A percentile compares a stretch with the other conserved stretches of the same genome.
These are phyloP conservation scores for Nemania sp. DNA, from an alignment of 2,329 filamentous ascomycete species.

Conservation along the genomic window DNA sequence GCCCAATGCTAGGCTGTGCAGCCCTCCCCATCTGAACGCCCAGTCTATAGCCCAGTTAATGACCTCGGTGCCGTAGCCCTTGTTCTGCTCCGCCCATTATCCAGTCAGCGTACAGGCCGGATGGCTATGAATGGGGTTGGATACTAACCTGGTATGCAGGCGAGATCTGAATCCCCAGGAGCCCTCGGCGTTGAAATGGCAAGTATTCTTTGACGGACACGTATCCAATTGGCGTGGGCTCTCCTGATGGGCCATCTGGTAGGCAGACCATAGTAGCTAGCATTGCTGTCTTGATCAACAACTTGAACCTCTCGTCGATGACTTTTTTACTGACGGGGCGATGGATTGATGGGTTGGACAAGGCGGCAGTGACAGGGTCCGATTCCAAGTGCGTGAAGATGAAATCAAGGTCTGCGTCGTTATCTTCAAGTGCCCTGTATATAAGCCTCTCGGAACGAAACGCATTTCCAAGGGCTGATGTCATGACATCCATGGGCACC, in stretches of 20 bases:
- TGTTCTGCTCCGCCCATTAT: slow-evolving; percentile 39
- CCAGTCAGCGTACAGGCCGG: too few relatives aligned
- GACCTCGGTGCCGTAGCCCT: slow-evolving; percentile 52
- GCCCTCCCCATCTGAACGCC: slow-evolving; percentile 49
- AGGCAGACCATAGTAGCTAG: slow-evolving; percentile 29
- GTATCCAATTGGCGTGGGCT: slow-evolving; percentile 7
- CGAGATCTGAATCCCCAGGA: slow-evolving; percentile 10
- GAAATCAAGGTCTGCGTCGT: slow-evolving; percentile 29
- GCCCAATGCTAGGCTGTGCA: slow-evolving; percentile 50
- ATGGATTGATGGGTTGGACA: slow-evolving; percentile 21
- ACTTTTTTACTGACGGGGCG: slow-evolving; percentile 21
- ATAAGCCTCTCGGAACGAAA: slow-evolving; percentile 35
- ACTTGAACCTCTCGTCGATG: slow-evolving; percentile 18
- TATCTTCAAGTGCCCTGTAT: slow-evolving; percentile 35
- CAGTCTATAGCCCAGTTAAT: slow-evolving; percentile 53
- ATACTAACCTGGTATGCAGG: slow-evolving; percentile 14
- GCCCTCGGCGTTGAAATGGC: slow-evolving; percentile 18
- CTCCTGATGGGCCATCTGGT: slow-evolving; percentile 8
- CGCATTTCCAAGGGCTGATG: slow-evolving; percentile 20
- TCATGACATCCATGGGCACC: slow-evolving; percentile 22
- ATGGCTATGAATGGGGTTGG: too few relatives aligned
- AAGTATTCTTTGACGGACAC: neutral
- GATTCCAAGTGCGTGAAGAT: slow-evolving; percentile 22
- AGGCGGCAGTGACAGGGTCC: slow-evolving; percentile 28
- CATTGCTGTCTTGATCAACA: slow-evolving; percentile 15